Conservation (phyloP, 2,329 filamentous ascomycete species). For the Diaporthe vaccinii region DNA sequence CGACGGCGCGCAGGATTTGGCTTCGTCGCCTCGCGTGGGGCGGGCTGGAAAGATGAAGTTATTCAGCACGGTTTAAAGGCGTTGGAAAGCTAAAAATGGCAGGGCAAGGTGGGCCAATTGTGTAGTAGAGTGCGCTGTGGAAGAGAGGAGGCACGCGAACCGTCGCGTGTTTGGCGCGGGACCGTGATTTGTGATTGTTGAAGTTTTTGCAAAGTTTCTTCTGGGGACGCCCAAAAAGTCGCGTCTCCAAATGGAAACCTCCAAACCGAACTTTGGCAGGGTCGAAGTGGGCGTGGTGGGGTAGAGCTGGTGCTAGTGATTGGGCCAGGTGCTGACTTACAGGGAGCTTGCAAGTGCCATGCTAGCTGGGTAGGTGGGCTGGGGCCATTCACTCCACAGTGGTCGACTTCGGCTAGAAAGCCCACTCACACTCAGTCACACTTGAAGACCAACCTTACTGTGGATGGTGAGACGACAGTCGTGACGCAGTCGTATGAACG, state of each 20-base stretch:
- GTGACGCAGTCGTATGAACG: not conserved
- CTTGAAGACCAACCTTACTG: not conserved
- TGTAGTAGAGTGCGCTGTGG: not conserved
- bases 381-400: not conserved
- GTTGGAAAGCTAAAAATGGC: not conserved
- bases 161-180: not conserved
- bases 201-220: constrained; percentile 41
- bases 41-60: not conserved
- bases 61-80: not conserved
- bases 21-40: constrained; percentile 6
- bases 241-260: constrained; percentile 39
- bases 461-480: not conserved
- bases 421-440: not conserved
- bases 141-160: not conserved
- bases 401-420: not conserved
- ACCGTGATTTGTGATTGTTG: constrained; percentile 24
- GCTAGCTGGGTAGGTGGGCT: not conserved
- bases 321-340: constrained; percentile 38
- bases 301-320: constrained; percentile 41
- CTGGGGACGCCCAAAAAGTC: constrained; percentile 33
- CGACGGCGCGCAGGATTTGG: not conserved
- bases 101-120: not conserved
- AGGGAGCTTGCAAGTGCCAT: constrained; percentile 33
- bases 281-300: constrained; percentile 39
- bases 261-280: constrained; percentile 28